Percentiles rank a stretch among this genome's conserved stretches.
Evolutionary conservation across 306 rosid genomes (phyloP).

Genomic region (Prosopis cineraria): DNA sequence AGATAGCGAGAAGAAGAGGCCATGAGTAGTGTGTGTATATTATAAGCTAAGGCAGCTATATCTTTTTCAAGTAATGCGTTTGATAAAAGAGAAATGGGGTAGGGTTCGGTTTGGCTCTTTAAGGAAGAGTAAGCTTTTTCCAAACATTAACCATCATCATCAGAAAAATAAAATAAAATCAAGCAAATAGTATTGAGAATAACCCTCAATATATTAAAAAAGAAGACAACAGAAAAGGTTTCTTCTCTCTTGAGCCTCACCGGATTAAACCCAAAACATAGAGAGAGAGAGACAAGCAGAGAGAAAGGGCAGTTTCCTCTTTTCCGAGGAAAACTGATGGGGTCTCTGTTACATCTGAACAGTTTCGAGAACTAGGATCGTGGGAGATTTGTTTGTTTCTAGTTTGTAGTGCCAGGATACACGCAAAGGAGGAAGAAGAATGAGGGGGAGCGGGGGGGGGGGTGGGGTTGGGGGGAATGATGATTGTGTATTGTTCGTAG

Average conservation of each 20-base stretch:
- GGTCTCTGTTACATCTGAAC: slow-evolving; percentile 34
- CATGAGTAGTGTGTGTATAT: slow-evolving; percentile 31
- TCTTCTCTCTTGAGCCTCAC: not conserved
- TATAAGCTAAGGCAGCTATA: slow-evolving; percentile 27
- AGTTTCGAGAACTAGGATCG: slow-evolving; percentile 26
- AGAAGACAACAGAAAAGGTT: not conserved
- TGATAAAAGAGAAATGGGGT: slow-evolving; percentile 30
- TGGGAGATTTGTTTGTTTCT: slow-evolving; percentile 15
- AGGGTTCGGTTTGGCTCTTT: slow-evolving; percentile 44
- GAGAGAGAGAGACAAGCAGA: not conserved
- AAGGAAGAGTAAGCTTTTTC: slow-evolving; percentile 40
- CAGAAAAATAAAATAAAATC: not conserved
- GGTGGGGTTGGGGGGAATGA: slow-evolving; percentile 19
- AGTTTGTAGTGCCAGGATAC: slow-evolving; percentile 20
- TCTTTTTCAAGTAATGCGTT: slow-evolving; percentile 37
- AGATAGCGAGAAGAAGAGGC: slow-evolving; percentile 45
- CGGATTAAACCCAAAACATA: not conserved
- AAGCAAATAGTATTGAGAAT: too few species aligned
- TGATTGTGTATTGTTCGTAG: slow-evolving; percentile 27
- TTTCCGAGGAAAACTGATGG: slow-evolving; percentile 49
- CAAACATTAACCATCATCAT: slow-evolving; percentile 11
- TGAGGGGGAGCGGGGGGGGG: not conserved
- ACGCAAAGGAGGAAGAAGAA: slow-evolving; percentile 41
- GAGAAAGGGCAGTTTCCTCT: slow-evolving; percentile 37
- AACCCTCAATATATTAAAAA: not conserved